Conservation (phyloP, 257 asterid genomes). For the Penstemon eatonii region DNA sequence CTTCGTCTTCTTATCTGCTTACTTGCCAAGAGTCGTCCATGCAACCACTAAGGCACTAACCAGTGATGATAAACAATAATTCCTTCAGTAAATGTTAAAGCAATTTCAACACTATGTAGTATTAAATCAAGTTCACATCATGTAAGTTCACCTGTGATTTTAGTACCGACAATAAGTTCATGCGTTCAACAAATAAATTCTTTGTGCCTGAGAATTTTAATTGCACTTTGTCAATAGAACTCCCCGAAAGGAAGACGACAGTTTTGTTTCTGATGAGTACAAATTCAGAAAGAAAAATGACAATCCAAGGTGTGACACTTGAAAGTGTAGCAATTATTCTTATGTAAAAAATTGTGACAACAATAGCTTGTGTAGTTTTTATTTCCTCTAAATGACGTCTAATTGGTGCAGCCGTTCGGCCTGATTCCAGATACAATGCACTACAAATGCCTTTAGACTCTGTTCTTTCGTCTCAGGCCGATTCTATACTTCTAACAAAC, state of each 20-base stretch:
- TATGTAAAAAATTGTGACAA: conserved; percentile 16
- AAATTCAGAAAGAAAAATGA: conserved; percentile 10
- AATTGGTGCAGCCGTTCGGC: conserved; percentile 25
- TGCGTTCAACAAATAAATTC: no score
- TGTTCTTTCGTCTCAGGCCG: conserved; percentile 41
- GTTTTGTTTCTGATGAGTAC: neutral
- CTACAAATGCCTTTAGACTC: conserved; percentile 11
- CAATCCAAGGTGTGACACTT: conserved; percentile 11
- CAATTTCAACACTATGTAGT: no score
- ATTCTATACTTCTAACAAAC: conserved; percentile 59
- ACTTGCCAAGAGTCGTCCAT: no score
- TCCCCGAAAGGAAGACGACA: neutral
- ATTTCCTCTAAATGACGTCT: conserved; percentile 17
- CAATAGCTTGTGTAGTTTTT: neutral
- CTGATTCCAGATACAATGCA: neutral
- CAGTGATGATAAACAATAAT: no score
- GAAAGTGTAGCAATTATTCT: conserved; percentile 26
- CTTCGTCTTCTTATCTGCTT: no score
- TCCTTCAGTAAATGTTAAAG: no score
- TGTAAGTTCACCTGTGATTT: no score
- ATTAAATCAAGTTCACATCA: no score
- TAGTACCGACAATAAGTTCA: no score
- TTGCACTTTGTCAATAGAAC: no score
- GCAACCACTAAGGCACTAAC: no score
- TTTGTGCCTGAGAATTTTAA: no score